Base-by-base conservation (phyloP, 208 protist genomes). In the Acanthamoeba triangularis region DNA sequence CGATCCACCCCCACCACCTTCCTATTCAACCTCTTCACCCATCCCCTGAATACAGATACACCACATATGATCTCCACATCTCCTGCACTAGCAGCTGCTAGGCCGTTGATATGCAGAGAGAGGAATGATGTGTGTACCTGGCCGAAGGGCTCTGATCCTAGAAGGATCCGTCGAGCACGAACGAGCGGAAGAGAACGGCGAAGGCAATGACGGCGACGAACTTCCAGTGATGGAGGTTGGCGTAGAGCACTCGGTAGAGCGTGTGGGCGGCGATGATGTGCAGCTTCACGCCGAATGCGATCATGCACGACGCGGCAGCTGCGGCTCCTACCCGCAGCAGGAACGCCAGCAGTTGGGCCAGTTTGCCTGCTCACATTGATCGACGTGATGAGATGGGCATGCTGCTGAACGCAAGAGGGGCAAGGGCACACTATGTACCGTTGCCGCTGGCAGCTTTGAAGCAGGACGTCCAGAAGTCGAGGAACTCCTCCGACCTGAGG, bases 211-310 rank as follows among this genome's bases (percentile, higher is more conserved):
- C 47, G 8, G 47, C 63, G 5, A 94, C 44, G 37, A 59, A 74
- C 65, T 94, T 94, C 90, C 90, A 94, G 44, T 82, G 90, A 18
- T 30, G 54, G 30, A 37, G 90, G 67, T 84, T 37, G n/a, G 4
- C 49, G 67, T 82, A 82, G 37, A 94, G 90, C 67, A 82, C 14
- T 11, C 28, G 30, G 49, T 94, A 94, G 65, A 94, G 44, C 14
- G 41, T 52, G 67, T 94, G 49, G 10, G 54, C 23, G 63, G 54
- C 67, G 41, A 94, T 82, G 49, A 94, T 35, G 47, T 94, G 90
- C n/a, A 94, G 90, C 65, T 94, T 82, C n/a, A 94, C 25, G 16
- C 37, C 59, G 16, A 94, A 61, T 6, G 90, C 47, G 47, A 94
- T 56, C 49, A 94, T 59, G 65, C 41, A 65, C 25, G 90, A 94